Conservation (phyloP, 2,329 filamentous ascomycete genomes). For the Alternaria angustiovoidea region DNA sequence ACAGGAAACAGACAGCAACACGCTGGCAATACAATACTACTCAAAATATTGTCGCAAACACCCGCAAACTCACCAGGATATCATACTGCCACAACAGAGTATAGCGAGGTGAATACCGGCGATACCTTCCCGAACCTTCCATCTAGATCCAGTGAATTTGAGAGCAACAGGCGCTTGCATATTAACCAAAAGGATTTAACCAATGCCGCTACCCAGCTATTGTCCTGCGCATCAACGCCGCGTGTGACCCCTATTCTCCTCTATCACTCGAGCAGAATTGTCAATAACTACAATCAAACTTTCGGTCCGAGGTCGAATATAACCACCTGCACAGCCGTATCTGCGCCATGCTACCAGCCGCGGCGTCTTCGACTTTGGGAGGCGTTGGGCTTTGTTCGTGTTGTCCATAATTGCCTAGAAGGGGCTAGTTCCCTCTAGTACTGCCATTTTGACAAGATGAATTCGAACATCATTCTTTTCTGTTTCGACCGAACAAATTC, state of each 20-base stretch:
- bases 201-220: not conserved
- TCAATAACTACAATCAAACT: not conserved
- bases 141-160: not conserved
- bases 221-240: conserved; percentile 6
- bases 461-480: not conserved
- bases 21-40: not conserved
- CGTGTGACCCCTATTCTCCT: conserved; percentile 3
- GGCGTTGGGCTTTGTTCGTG: not conserved
- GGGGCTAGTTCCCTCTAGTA: not conserved
- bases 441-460: not conserved
- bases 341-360: not conserved
- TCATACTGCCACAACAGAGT: not conserved
- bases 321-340: conserved; percentile 1
- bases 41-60: not conserved
- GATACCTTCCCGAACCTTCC: not conserved
- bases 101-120: not conserved
- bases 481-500: not conserved
- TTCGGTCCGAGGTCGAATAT: conserved; percentile 6
- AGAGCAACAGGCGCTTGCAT: not conserved
- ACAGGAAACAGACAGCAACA: not conserved
- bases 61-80: not conserved
- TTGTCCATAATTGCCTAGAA: not conserved
- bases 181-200: not conserved
- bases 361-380: not conserved
- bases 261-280: not conserved